phyloP scores from a whole-genome alignment of 1,139 yeast genomes.

The Insectozyma bohioensis region DNA sequence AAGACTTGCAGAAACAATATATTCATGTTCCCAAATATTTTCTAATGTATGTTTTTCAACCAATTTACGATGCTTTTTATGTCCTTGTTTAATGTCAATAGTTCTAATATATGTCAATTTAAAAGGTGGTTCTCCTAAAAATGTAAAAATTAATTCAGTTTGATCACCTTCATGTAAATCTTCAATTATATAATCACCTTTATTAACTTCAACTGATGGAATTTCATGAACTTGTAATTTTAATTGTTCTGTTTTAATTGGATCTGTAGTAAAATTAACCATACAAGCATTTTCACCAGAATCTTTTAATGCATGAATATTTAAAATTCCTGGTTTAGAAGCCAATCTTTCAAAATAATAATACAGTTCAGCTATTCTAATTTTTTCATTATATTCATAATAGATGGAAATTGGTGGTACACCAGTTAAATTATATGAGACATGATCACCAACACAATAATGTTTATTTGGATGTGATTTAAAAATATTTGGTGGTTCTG shows the following conservation, averaged over 20 bases:
- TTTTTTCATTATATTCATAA: slow-evolving; percentile 68
- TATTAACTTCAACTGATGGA: slow-evolving; percentile 88
- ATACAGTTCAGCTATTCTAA: slow-evolving; percentile 59
- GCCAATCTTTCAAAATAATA: slow-evolving; percentile 68
- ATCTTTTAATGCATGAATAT: slow-evolving; percentile 71
- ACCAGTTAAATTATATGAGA: slow-evolving; percentile 75
- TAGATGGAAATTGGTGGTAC: slow-evolving; percentile 73
- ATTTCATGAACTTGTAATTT: slow-evolving; percentile 66
- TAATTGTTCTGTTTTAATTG: slow-evolving; percentile 40
- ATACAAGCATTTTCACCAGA: slow-evolving; percentile 70
- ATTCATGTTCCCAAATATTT: slow-evolving; percentile 66
- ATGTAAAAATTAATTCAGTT: slow-evolving; percentile 66
- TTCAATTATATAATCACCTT: slow-evolving; percentile 67
- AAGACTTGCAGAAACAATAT: slow-evolving; percentile 71
- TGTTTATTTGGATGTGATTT: slow-evolving; percentile 38
- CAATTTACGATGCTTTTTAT: slow-evolving; percentile 33
- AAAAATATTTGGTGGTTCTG: slow-evolving; percentile 72
- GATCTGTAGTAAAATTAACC: slow-evolving; percentile 52
- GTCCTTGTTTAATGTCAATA: slow-evolving; percentile 26
- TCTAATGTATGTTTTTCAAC: slow-evolving; percentile 77
- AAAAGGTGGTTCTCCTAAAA: slow-evolving; percentile 76
- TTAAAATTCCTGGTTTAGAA: slow-evolving; percentile 71
- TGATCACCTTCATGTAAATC: slow-evolving; percentile 92
- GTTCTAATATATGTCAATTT: slow-evolving; percentile 56
- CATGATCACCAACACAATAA: slow-evolving; percentile 91